Evolutionary conservation across 169 alveolate genomes (phyloP), one percentile per base, ranked within the genome.

Genomic region (Plasmodium billcollinsi): DNA sequence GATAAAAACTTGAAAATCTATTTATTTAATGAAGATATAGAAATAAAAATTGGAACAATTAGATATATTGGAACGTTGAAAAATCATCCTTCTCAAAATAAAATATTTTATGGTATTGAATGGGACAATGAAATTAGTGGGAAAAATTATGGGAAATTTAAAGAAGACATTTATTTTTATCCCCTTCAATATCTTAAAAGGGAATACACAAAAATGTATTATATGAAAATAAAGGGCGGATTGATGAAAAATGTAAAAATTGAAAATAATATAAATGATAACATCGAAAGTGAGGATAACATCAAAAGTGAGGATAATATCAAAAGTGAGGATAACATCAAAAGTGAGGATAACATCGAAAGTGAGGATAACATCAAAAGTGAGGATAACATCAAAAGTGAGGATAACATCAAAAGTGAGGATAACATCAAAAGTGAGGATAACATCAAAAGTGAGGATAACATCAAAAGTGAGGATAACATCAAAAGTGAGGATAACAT

Each of bases 21-120:
- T 29, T 73, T 83, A 33, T 67, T 83, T 61, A 83, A 83, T 43
- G 85, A 83, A 62, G 63, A 83, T 18, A 69, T 54, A 67, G 70
- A 58, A 14, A 45, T 83, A 56, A 83, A 83, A 73, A 63, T 83
- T 39, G 91, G 91, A 8, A 83, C 91, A 20, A 63, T 83, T 45
- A 72, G 91, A 59, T 83, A 43, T 63, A 83, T 83, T 3, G 91
- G 91, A 20, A 26, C 56, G 26, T 63, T 83, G 24, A 83, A 83
- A 62, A 83, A 83, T 83, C 85, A 83, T 18, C 91, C 71, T 26
- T 50, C 24, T 15, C 15, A 24, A 18, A 21, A 69, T 33, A 20
- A 39, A 49, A 83, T 73, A 18, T 83, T 54, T 69, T 83, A 69
- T 21, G 91, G 91, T 1, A 58, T 83, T 26, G 91, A 83, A 67